Conservation (phyloP, 2,329 filamentous ascomycete species). For the Neurospora crassa region DNA sequence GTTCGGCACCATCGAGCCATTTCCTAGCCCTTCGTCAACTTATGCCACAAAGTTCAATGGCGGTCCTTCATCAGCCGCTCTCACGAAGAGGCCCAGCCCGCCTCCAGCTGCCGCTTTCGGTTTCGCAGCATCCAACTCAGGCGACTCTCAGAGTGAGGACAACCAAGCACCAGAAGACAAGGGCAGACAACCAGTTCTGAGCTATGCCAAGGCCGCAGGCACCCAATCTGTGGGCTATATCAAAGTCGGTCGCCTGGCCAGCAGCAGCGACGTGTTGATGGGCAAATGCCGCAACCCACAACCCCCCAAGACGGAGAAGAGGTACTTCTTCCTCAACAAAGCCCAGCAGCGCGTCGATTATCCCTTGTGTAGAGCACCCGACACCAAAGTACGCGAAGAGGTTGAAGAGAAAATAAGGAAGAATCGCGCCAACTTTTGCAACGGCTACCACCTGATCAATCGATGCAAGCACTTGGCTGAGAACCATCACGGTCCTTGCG, state of each 20-base stretch:
- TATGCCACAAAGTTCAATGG: neutral
- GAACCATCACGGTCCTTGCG: conserved; percentile 10
- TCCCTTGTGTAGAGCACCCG: conserved; percentile 17
- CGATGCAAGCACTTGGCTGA: conserved; percentile 13
- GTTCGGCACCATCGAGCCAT: neutral
- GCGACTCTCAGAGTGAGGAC: neutral
- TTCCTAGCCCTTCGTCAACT: neutral
- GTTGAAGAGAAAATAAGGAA: conserved; percentile 13
- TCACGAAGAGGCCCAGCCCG: neutral
- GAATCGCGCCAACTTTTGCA: conserved; percentile 19
- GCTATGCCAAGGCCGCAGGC: too few species aligned
- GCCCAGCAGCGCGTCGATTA: conserved; percentile 23
- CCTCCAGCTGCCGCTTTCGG: neutral
- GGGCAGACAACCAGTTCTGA: too few species aligned
- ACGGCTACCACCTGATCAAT: conserved; percentile 15
- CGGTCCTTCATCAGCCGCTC: neutral
- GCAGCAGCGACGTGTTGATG: conserved; percentile 8
- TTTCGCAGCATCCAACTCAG: neutral
- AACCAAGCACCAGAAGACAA: neutral
- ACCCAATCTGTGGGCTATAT: neutral
- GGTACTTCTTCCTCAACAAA: conserved; percentile 22
- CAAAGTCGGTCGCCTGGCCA: conserved; percentile 7
- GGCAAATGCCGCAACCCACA: conserved; percentile 20
- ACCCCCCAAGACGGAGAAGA: conserved; percentile 3
- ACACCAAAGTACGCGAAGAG: conserved; percentile 11